Conservation (phyloP, 139 green algal genomes). For the Tetratostichococcus sp. region DNA sequence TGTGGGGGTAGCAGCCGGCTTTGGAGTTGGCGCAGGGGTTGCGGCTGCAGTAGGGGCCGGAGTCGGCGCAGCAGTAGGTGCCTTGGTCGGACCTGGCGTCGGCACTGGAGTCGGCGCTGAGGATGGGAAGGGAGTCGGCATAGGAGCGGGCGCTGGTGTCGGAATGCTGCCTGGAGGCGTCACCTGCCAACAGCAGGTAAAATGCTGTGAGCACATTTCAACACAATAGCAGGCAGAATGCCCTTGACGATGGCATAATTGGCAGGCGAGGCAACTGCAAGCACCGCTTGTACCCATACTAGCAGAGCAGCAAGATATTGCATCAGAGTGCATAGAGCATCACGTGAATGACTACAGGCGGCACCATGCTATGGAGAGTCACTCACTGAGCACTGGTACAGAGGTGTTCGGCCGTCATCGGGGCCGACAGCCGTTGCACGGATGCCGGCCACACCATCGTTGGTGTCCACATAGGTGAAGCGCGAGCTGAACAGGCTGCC, state of each 20-base stretch:
- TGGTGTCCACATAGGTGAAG: neutral
- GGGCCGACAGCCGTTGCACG: neutral
- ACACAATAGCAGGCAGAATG: too few species aligned
- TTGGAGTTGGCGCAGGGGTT: neutral
- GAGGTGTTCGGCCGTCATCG: neutral
- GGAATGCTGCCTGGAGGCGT: too few species aligned
- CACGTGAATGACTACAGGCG: too few species aligned
- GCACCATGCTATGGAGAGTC: too few species aligned
- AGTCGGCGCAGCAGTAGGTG: neutral
- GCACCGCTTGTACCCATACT: too few species aligned
- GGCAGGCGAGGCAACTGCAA: too few species aligned
- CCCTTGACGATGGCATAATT: too few species aligned
- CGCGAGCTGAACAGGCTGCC: neutral
- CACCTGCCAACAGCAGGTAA: too few species aligned
- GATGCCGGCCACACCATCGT: neutral
- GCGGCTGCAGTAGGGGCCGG: neutral
- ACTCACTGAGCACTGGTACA: neutral
- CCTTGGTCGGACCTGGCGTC: neutral
- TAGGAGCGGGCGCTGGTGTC: neutral
- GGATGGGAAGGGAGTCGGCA: neutral
- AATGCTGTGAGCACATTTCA: too few species aligned
- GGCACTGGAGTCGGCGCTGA: neutral
- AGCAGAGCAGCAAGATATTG: too few species aligned
- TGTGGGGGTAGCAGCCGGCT: neutral
- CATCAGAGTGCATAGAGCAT: too few species aligned